Conservation (phyloP, 2,329 filamentous ascomycete species). For the Helicocarpus griseus region DNA sequence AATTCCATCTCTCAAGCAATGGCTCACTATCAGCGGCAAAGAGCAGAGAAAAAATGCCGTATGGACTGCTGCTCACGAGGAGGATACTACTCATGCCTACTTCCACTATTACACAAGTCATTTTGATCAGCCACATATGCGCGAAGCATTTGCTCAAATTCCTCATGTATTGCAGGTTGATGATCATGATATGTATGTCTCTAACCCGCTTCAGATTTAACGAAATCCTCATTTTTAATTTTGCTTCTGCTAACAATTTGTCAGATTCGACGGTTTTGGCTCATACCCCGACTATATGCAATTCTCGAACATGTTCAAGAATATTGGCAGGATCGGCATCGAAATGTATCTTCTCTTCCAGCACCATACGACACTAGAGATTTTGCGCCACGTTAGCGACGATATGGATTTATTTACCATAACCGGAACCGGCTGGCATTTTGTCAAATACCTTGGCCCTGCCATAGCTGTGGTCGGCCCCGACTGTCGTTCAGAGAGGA, state of each 20-base stretch:
- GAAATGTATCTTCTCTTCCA: slow-evolving; percentile 99
- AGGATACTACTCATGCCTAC: slow-evolving; percentile 91
- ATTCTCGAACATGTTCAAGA: slow-evolving; percentile 93
- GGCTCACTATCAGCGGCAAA: slow-evolving; percentile 85
- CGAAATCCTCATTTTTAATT: not conserved
- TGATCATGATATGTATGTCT: slow-evolving; percentile 90
- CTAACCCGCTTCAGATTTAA: not conserved
- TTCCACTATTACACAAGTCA: slow-evolving; percentile 99
- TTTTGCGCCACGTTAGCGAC: slow-evolving; percentile 77
- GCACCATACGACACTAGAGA: slow-evolving; percentile 90
- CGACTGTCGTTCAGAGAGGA: slow-evolving; percentile 86
- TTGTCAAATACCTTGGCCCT: slow-evolving; percentile 90
- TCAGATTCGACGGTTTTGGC: slow-evolving; percentile 89
- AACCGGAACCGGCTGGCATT: slow-evolving; percentile 96
- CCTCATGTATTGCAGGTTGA: slow-evolving; percentile 88
- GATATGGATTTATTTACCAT: slow-evolving; percentile 93
- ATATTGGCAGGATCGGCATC: slow-evolving; percentile 87
- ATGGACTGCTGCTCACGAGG: slow-evolving; percentile 91
- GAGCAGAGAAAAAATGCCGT: slow-evolving; percentile 81
- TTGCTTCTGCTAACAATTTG: slow-evolving; percentile 6
- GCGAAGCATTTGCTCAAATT: slow-evolving; percentile 95
- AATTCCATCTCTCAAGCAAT: slow-evolving; percentile 84
- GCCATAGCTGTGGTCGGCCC: slow-evolving; percentile 81
- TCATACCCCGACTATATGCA: slow-evolving; percentile 99
- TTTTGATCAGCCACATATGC: slow-evolving; percentile 89